Evolutionary conservation across 148 eudicot genomes (phyloP), one percentile per base, ranked within the genome.

Genomic region (Nepenthes mirabilis): DNA sequence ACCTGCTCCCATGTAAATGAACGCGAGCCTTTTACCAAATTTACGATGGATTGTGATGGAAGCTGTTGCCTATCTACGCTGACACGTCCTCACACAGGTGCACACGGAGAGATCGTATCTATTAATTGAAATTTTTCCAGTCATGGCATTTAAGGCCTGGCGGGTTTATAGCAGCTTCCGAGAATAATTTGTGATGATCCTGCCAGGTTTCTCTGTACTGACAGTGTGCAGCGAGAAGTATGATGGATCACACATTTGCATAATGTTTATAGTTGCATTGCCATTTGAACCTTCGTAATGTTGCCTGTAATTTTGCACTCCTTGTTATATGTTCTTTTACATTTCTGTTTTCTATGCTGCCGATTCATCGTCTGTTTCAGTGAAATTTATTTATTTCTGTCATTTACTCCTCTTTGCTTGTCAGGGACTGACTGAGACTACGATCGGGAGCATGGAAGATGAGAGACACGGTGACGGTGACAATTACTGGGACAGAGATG

Each of bases 401-500:
- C 43, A 60, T 48, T 37, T 2, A 3, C 11, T 52, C 11, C 12
- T 55, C 55, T 58, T 56, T 12, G 54, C 52, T 74, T 66, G 40
- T 43, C 67, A 78, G 91, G 79, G 88, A 82, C 65, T 23, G 23
- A 23, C 23, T 67, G 68, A n/a, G 80, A 79, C 37, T 70, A 74
- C 51, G 82, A 80, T 40, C 69, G 78, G 36, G 81, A 78, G 33
- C 74, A 74, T 11, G 83, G 65, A 3, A 71, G 80, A 65, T 23
- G 81, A 62, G 7, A 58, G 75, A 33, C 82, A 69, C 33, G 65
- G 83, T 23, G 69, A 69, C n/a, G 3, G 52, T 49, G 52, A 49
- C 52, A 6, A 85, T 11, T 81, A 73, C 37, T 57, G 75, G 8
- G 85, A 78, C 9, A 23, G 14, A 2, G 66, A 63, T 48, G 65